These are phyloP conservation scores for Begonia masoniana DNA, from an alignment of 306 rosid genomes.

Conservation along the genomic window DNA sequence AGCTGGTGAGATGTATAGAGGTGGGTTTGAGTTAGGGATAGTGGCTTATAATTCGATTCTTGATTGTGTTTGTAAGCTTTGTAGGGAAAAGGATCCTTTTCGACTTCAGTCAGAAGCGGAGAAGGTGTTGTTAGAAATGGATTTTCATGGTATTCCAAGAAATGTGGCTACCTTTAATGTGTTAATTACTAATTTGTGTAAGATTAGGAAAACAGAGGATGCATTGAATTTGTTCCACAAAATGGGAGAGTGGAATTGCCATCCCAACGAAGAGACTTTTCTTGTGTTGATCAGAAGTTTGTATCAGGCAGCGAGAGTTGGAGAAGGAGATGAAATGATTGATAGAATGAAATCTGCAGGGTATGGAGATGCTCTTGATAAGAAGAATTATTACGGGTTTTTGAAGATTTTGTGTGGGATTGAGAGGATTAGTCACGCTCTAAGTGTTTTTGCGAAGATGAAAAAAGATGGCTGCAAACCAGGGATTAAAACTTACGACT, in stretches of 20 bases:
- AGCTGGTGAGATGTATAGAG: constrained; percentile 71
- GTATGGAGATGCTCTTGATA: constrained; percentile 31
- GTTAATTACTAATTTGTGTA: constrained; percentile 57
- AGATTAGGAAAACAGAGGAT: constrained; percentile 58
- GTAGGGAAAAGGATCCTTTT: constrained; percentile 61
- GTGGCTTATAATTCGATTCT: constrained; percentile 60
- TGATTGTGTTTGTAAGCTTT: constrained; percentile 58
- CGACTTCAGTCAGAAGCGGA: constrained; percentile 49
- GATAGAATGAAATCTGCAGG: constrained; percentile 69
- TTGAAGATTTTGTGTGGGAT: constrained; percentile 72
- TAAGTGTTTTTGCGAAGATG: constrained; percentile 60
- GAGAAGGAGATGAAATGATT: constrained; percentile 85
- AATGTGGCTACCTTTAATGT: constrained; percentile 76
- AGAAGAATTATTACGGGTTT: constrained; percentile 46
- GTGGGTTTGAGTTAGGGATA: constrained; percentile 62
- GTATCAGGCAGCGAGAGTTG: constrained; percentile 70
- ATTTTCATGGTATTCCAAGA: constrained; percentile 50
- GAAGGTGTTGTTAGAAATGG: constrained; percentile 57
- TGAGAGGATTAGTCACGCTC: constrained; percentile 67
- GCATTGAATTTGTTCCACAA: constrained; percentile 35
- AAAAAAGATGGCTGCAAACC: constrained; percentile 59
- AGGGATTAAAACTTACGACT: constrained; percentile 50
- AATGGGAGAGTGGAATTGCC: constrained; percentile 61
- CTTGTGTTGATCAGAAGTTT: constrained; percentile 45
- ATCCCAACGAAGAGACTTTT: constrained; percentile 31